Percentiles rank a stretch among this genome's conserved stretches.
phyloP scores from a whole-genome alignment of 2,329 filamentous ascomycete genomes.

The Akanthomyces uredinophilus region DNA sequence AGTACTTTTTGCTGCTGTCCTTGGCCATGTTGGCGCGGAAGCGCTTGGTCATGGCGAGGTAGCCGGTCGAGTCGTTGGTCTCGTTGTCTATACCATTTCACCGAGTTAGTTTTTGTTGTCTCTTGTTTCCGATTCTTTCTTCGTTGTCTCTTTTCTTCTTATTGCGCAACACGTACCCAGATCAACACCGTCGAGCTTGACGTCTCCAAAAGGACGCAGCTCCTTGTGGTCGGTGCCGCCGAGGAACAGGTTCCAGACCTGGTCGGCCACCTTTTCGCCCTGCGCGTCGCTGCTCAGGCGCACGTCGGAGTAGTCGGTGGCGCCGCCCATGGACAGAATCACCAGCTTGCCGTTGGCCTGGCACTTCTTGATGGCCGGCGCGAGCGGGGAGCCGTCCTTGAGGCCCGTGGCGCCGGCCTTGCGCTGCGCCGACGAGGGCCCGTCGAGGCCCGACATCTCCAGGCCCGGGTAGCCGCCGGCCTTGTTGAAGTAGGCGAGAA shows the following conservation, averaged over 20 bases:
- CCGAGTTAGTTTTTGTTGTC: neutral
- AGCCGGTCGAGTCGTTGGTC: constrained; percentile 54
- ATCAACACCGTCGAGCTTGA: constrained; percentile 68
- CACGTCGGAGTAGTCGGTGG: constrained; percentile 60
- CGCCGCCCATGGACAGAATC: constrained; percentile 64
- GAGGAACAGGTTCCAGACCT: constrained; percentile 65
- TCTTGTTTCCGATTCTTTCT: no score
- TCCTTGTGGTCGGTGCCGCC: constrained; percentile 32
- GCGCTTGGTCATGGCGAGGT: constrained; percentile 56
- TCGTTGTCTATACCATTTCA: constrained; percentile 37
- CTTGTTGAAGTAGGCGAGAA: constrained; percentile 19
- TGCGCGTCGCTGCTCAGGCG: constrained; percentile 43
- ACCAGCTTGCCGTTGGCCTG: constrained; percentile 63
- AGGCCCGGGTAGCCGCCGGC: constrained; percentile 16
- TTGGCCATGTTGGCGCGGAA: constrained; percentile 50
- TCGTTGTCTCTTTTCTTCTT: no score
- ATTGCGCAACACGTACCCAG: constrained; percentile 31
- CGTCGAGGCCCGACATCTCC: constrained; percentile 8
- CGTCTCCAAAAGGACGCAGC: constrained; percentile 60
- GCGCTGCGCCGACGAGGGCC: constrained; percentile 14
- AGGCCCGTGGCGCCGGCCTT: constrained; percentile 20
- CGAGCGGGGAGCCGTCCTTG: constrained; percentile 19
- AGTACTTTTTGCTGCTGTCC: constrained; percentile 44
- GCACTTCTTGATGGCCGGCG: constrained; percentile 44
- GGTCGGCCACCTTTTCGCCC: constrained; percentile 51